Percentiles rank a stretch among this genome's conserved stretches.
phyloP scores from a whole-genome alignment of 768 basidiomycete genomes.

The Tulasnella calospora region DNA sequence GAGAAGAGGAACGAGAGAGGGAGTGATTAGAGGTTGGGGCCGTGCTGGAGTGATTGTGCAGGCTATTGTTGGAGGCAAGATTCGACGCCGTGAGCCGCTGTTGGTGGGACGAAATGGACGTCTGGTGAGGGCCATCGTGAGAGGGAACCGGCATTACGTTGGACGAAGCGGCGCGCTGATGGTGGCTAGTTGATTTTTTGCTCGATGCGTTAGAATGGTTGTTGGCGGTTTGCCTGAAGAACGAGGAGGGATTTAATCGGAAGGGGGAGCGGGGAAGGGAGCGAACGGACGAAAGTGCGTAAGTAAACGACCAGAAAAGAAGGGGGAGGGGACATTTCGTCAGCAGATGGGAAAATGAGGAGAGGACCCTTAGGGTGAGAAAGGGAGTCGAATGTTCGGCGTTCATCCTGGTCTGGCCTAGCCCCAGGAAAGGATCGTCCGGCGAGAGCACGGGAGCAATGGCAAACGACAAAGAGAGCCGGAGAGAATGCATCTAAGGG shows the following conservation, averaged over 20 bases:
- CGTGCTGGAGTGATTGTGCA: slow-evolving; percentile 6
- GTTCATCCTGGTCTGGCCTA: neutral
- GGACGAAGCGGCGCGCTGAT: slow-evolving; percentile 25
- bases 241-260: slow-evolving; percentile 42
- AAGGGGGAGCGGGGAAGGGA: slow-evolving; percentile 21
- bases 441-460: neutral
- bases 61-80: slow-evolving; percentile 14
- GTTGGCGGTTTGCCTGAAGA: slow-evolving; percentile 28
- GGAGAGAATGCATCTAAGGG: slow-evolving; percentile 19
- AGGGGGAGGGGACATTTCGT: neutral
- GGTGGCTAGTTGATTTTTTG: slow-evolving; percentile 56
- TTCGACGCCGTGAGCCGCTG: slow-evolving; percentile 25
- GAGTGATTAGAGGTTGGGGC: slow-evolving; percentile 18
- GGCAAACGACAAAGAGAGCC: slow-evolving; percentile 29
- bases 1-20: slow-evolving; percentile 50
- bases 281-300: neutral
- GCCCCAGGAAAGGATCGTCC: slow-evolving; percentile 4
- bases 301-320: slow-evolving; percentile 10
- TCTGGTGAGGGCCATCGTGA: slow-evolving; percentile 21
- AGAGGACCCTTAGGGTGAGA: slow-evolving; percentile 25
- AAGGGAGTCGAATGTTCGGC: slow-evolving; percentile 27
- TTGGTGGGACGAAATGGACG: slow-evolving; percentile 10
- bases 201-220: slow-evolving; percentile 1
- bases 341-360: slow-evolving; percentile 10
- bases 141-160: slow-evolving; percentile 12